These are phyloP conservation scores for Tympanopsis confertula DNA, from an alignment of 2,329 filamentous ascomycete species.

Conservation along the genomic window DNA sequence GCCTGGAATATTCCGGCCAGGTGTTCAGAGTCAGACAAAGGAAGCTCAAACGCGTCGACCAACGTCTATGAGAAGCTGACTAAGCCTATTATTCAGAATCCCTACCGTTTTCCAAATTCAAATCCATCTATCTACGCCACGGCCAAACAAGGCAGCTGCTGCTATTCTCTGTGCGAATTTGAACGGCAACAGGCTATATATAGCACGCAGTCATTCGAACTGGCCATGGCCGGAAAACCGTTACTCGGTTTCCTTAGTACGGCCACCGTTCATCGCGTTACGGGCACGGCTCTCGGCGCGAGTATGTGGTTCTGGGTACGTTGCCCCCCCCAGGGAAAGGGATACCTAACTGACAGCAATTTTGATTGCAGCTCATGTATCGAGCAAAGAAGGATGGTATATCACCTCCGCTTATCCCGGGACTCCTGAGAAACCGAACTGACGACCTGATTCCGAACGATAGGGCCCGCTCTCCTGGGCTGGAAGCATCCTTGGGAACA, in stretches of 20 bases:
- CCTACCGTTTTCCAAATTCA: no score
- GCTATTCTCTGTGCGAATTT: no score
- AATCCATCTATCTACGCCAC: no score
- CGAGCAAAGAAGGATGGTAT: conserved; percentile 87
- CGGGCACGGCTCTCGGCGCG: conserved; percentile 76
- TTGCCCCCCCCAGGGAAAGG: conserved; percentile 12
- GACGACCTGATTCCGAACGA: conserved; percentile 1
- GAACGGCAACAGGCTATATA: no score
- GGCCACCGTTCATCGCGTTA: conserved; percentile 60
- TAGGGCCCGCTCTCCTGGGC: conserved; percentile 68
- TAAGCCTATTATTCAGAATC: no score
- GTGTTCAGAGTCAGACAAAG: no score
- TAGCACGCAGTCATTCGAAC: no score
- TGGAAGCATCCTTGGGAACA: conserved; percentile 97
- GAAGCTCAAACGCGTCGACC: no score
- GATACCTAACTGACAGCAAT: conserved; percentile 8
- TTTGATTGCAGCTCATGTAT: conserved; percentile 71
- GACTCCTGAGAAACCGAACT: background rate
- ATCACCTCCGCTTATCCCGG: conserved; percentile 6
- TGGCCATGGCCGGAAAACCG: no score
- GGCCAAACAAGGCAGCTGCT: no score
- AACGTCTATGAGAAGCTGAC: no score
- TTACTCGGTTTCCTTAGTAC: conserved; percentile 12
- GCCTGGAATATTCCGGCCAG: no score
- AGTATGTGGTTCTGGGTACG: conserved; percentile 99